Base-by-base conservation (phyloP, 164 flowering plant genomes). In the Akebia trifoliata region DNA sequence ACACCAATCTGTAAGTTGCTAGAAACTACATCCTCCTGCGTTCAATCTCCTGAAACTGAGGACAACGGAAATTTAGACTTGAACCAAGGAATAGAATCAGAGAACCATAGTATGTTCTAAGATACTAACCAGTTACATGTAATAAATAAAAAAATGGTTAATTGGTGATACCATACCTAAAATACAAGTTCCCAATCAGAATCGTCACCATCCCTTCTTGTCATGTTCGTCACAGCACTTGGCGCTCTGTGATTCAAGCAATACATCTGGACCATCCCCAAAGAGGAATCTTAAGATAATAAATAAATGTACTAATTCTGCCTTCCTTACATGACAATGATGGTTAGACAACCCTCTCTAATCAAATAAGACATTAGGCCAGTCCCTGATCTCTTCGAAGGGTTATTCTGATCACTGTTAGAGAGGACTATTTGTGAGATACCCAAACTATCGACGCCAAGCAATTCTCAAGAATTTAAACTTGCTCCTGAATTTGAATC, bases 401-500 rank as follows among this genome's bases (percentile, higher is more conserved):
- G 40, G 40, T 37, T 37, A 37, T 14, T n/a, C 15, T 37, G 40
- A 37, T 37, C 15, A 6, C 3, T 37, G 40, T 11, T 37, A 11
- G 40, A 37, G 6, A 37, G 15, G 1, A 6, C 15, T 37, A n/a
- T 37, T 37, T 3, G 15, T 37, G 1, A n/a, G 15, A 40, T 40
- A 17, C 18, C 45, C 45, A 40, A 40, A 40, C 15, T 15, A 40
- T 40, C 18, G 20, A 40, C 45, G 18, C 18, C 20, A 40, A 40
- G 21, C 4, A 15, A n/a, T 8, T 47, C 18, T 25, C 22, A 10
- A 7, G 3, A 25, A 11, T 5, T 25, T 24, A 4, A 10, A 25
- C 15, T 29, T 48, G 32, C 20, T 26, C 18, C 15, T 15, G 47
- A 29, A 25, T 38, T 63, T 43, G 50, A 14, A 64, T 42, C 31